Conservation (phyloP, 2,329 filamentous ascomycete genomes). For the Lachnellula hyalina region DNA sequence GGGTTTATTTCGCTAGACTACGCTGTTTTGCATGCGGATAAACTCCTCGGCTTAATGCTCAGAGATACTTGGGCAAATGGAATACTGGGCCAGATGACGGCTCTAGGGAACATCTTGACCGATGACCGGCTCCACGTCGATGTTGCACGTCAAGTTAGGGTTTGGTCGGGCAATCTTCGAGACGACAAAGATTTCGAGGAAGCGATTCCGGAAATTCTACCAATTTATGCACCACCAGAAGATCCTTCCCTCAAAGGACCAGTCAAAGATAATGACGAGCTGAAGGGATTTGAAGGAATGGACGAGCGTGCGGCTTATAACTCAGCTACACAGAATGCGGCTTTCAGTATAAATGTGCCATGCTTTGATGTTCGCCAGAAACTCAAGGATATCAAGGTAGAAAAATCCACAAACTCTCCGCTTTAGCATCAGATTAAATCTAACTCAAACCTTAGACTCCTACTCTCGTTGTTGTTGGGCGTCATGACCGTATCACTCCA, state of each 20-base stretch:
- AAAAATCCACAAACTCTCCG: neutral
- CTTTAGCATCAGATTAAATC: neutral
- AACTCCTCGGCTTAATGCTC: neutral
- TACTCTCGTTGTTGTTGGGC: neutral
- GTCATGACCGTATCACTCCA: slow-evolving; percentile 1
- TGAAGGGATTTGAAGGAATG: neutral
- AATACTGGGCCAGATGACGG: neutral
- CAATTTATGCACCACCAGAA: slow-evolving; percentile 1
- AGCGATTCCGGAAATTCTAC: neutral
- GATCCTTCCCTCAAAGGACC: too few relatives aligned
- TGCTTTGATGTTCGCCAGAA: slow-evolving; percentile 1
- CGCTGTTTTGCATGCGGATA: neutral
- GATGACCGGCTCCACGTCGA: neutral
- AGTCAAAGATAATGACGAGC: neutral
- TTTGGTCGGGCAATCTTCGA: slow-evolving; percentile 1
- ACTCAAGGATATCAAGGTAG: neutral
- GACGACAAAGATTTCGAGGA: slow-evolving; percentile 3
- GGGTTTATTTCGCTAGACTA: slow-evolving; percentile 5
- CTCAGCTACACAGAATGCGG: slow-evolving; percentile 1
- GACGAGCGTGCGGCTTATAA: neutral
- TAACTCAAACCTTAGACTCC: neutral
- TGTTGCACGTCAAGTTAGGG: slow-evolving; percentile 1
- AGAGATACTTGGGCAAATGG: neutral
- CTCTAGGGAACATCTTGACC: neutral
- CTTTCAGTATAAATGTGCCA: neutral